These are phyloP conservation scores for Rhizopogon salebrosus DNA, from an alignment of 768 basidiomycete genomes.

Conservation along the genomic window DNA sequence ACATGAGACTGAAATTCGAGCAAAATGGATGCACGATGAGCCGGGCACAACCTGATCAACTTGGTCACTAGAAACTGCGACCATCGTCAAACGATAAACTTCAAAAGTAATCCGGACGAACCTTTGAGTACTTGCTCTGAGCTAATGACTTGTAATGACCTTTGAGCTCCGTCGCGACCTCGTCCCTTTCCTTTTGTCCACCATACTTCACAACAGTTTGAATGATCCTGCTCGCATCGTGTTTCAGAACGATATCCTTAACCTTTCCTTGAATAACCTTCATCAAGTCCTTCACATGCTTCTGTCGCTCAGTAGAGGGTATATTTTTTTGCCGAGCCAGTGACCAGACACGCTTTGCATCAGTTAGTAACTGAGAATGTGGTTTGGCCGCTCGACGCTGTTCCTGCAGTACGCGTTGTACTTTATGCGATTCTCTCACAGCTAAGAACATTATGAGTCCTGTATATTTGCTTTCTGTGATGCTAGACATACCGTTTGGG, in stretches of 20 bases:
- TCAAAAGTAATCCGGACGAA: slow-evolving; percentile 22
- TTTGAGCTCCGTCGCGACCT: slow-evolving; percentile 79
- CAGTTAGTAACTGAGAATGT: slow-evolving; percentile 59
- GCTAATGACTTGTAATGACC: slow-evolving; percentile 74
- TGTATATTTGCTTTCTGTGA: slow-evolving; percentile 4
- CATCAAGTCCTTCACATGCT: slow-evolving; percentile 73
- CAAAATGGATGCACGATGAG: slow-evolving; percentile 71
- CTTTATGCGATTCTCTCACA: slow-evolving; percentile 65
- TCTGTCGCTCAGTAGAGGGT: slow-evolving; percentile 62
- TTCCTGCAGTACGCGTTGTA: slow-evolving; percentile 58
- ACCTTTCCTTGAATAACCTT: slow-evolving; percentile 73
- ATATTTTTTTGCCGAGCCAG: slow-evolving; percentile 71
- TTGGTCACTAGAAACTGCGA: slow-evolving; percentile 75
- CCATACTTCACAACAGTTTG: slow-evolving; percentile 83
- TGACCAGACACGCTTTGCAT: slow-evolving; percentile 77
- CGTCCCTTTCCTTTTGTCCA: slow-evolving; percentile 63
- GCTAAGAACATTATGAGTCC: slow-evolving; percentile 31
- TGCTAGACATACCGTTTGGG: slow-evolving; percentile 47
- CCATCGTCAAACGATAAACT: neutral
- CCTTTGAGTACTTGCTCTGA: slow-evolving; percentile 90
- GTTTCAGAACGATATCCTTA: slow-evolving; percentile 83
- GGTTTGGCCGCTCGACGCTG: slow-evolving; percentile 77
- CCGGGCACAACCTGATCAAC: slow-evolving; percentile 69
- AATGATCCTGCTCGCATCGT: slow-evolving; percentile 85
- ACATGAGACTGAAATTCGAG: slow-evolving; percentile 74